These are phyloP conservation scores for Panicum virgatum DNA, from an alignment of 202 grass and related monocot species.

Conservation along the genomic window DNA sequence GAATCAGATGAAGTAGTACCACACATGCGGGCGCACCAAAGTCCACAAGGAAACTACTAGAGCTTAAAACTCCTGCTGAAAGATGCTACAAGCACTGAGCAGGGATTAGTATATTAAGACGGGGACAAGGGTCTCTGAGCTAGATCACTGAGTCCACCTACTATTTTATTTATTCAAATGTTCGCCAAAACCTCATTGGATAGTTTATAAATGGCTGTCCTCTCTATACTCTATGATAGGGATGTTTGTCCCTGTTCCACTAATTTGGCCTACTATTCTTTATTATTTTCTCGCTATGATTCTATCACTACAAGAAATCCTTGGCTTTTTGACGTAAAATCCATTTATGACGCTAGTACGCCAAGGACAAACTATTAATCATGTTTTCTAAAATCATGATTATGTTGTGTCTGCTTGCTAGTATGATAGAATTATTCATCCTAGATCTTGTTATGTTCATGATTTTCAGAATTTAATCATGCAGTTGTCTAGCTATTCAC, in stretches of 20 bases:
- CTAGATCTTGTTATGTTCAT: no score
- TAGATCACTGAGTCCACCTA: conserved; percentile 29
- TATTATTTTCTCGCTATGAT: neutral
- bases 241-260: conserved; percentile 45
- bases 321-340: no score
- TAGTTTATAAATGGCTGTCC: conserved; percentile 20
- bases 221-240: conserved; percentile 12
- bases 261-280: conserved; percentile 1
- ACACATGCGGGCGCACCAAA: conserved; percentile 19
- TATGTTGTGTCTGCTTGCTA: no score
- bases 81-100: conserved; percentile 20
- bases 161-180: conserved; percentile 40
- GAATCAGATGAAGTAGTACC: conserved; percentile 18
- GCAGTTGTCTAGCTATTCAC: no score
- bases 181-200: conserved; percentile 20
- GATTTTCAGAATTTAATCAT: no score
- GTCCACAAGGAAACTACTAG: conserved; percentile 58
- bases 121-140: conserved; percentile 46
- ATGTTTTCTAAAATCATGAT: no score
- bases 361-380: no score
- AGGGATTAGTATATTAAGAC: conserved; percentile 25
- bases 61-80: conserved; percentile 38
- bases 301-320: no score
- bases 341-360: no score
- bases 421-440: no score